These are phyloP conservation scores for Diaporthe sp. DNA, from an alignment of 2,329 filamentous ascomycete genomes.

Conservation along the genomic window DNA sequence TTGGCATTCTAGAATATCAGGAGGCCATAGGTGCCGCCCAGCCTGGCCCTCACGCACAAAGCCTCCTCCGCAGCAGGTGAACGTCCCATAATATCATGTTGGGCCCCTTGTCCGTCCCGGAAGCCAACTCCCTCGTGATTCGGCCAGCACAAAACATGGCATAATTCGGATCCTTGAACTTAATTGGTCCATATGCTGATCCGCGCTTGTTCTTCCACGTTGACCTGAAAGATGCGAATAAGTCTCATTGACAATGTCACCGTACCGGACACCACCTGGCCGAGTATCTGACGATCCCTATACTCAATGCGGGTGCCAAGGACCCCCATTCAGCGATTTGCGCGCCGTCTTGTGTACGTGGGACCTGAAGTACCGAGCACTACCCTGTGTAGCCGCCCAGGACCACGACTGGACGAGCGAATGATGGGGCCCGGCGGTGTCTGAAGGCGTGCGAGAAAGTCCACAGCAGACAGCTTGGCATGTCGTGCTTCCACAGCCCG, in stretches of 20 bases:
- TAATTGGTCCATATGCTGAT: background rate
- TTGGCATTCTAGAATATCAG: background rate
- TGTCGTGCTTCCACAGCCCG: background rate
- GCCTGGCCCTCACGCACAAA: too few species aligned
- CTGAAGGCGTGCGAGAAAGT: background rate
- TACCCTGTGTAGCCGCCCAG: background rate
- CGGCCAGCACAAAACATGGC: background rate
- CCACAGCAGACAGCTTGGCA: conserved; percentile 1
- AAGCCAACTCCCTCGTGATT: background rate
- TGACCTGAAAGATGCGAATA: background rate
- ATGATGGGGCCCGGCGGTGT: background rate
- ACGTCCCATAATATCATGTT: background rate
- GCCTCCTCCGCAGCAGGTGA: background rate
- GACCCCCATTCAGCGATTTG: background rate
- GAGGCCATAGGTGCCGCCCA: background rate
- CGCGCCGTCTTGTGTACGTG: background rate
- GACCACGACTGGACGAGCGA: background rate
- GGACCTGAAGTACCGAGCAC: background rate
- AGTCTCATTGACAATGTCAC: background rate
- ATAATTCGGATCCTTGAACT: background rate
- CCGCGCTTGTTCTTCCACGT: background rate
- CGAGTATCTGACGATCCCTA: background rate
- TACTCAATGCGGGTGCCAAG: conserved; percentile 7
- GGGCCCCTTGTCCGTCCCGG: background rate
- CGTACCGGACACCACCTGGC: background rate